Base-by-base conservation (phyloP, 306 rosid genomes). In the Quercus gilva region DNA sequence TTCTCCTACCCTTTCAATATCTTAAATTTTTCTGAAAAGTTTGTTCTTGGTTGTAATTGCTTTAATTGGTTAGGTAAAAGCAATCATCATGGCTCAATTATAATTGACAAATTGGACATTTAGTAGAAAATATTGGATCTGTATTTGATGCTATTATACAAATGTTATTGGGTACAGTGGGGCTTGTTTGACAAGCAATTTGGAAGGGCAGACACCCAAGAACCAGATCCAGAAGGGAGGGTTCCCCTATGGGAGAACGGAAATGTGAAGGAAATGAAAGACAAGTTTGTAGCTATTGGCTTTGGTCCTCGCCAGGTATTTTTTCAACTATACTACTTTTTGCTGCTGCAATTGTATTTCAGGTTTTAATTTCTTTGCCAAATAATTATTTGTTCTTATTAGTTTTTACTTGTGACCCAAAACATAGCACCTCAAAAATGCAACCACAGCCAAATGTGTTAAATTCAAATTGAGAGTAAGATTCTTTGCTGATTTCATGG, bases 291-390 rank as follows among this genome's bases (percentile, higher is more conserved):
- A 60, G 89, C 96, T n/a, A 75, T 93, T 72, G 99, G 99, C 82
- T 78, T 93, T 33, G 99, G 99, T 58, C 99, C 99, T 73, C 96
- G 98, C 58, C 97, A 93, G 98, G 99, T 91, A 87, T 31, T 8
- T 53, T 65, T 79, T 29, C 17, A 69, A 8, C 29, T 21, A 41
- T 43, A 79, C 67, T 73, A 53, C 73, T 67, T 55, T 55, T 65
- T 79, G 49, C 28, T 79, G 55, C 45, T 76, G 26, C 78, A 69
- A 63, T 59, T 73, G 70, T 55, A 71, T 28, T 73, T 60, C 35
- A 64, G 71, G 31, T 58, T 17, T 19, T 31, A 14, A 8, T 69
- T 63, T 18, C 73, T 69, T 17, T 31, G 12, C 41, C 37, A 23
- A 19, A 15, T n/a, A 67, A 33, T 19, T 31, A 67, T 67, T 43